phyloP scores from a whole-genome alignment of 2,329 filamentous ascomycete species.

The Verticillium tricorpus region DNA sequence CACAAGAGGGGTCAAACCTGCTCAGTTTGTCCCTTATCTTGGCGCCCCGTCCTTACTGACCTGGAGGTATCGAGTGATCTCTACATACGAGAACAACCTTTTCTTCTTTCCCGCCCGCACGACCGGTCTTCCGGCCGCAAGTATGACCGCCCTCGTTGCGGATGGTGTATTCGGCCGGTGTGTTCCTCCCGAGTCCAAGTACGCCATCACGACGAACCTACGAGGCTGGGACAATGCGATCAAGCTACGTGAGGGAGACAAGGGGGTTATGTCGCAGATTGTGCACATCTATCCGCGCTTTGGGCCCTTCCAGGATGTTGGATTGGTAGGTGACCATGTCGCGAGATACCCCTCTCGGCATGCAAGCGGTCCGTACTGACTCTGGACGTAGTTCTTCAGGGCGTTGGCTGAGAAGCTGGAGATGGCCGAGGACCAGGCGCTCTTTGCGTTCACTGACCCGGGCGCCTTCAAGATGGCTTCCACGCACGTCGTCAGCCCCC shows the following conservation, averaged over 20 bases:
- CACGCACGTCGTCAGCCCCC: conserved; percentile 25
- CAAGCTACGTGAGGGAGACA: conserved; percentile 36
- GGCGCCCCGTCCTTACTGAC: no score
- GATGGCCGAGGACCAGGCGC: conserved; percentile 18
- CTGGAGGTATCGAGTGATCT: no score
- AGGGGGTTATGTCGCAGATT: conserved; percentile 24
- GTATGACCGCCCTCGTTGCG: conserved; percentile 31
- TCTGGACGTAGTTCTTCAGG: not conserved
- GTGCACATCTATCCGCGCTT: conserved; percentile 44
- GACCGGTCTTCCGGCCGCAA: not conserved
- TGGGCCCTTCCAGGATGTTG: conserved; percentile 30
- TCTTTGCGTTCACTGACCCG: conserved; percentile 23
- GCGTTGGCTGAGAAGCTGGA: conserved; percentile 17
- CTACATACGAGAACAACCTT: no score
- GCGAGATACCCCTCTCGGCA: no score
- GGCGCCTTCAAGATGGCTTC: conserved; percentile 19
- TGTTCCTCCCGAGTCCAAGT: conserved; percentile 39
- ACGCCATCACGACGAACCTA: conserved; percentile 41
- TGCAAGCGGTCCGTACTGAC: not conserved
- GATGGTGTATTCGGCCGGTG: conserved; percentile 38
- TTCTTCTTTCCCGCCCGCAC: not conserved
- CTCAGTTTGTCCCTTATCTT: not conserved
- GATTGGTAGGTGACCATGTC: conserved; percentile 20
- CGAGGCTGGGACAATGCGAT: conserved; percentile 37
- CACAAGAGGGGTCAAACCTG: not conserved